phyloP scores from a whole-genome alignment of 1,139 yeast species.

The Yamadazyma diospyri region DNA sequence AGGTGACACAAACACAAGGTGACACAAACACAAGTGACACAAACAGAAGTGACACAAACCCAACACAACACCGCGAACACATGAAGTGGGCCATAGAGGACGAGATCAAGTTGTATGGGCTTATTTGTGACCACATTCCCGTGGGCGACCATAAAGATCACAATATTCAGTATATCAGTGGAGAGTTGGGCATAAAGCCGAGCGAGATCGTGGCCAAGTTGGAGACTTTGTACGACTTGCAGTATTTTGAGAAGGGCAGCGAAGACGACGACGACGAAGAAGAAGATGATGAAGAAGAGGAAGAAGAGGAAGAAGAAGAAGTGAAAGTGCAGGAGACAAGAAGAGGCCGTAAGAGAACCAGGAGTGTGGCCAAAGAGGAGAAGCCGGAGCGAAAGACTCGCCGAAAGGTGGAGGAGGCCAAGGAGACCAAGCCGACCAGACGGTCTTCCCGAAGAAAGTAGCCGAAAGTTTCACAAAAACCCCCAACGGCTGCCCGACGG shows the following conservation, averaged over 20 bases:
- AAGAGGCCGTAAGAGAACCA: conserved; percentile 6
- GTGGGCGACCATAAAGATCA: conserved; percentile 56
- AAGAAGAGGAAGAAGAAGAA: conserved; percentile 8
- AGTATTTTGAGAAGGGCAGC: conserved; percentile 60
- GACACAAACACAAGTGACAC: too few species aligned
- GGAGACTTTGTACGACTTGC: conserved; percentile 49
- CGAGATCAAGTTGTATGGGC: conserved; percentile 61
- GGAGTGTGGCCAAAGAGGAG: not conserved
- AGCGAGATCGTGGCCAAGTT: conserved; percentile 60
- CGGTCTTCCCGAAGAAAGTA: conserved; percentile 2
- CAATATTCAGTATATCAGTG: conserved; percentile 54
- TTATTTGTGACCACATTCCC: conserved; percentile 70
- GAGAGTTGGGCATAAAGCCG: conserved; percentile 36
- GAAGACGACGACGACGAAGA: conserved; percentile 21
- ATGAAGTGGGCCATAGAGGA: conserved; percentile 55
- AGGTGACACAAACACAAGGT: too few species aligned
- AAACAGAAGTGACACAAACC: too few species aligned
- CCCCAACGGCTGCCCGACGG: not conserved
- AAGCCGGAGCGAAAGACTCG: not conserved
- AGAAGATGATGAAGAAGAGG: conserved; percentile 11
- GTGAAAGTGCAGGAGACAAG: conserved; percentile 1
- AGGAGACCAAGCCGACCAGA: conserved; percentile 4
- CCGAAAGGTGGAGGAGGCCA: conserved; percentile 2
- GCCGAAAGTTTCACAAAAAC: not conserved
- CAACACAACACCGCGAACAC: too few species aligned